These are phyloP conservation scores for Yueomyces sp. DNA, from an alignment of 805 yeast species.

Conservation along the genomic window DNA sequence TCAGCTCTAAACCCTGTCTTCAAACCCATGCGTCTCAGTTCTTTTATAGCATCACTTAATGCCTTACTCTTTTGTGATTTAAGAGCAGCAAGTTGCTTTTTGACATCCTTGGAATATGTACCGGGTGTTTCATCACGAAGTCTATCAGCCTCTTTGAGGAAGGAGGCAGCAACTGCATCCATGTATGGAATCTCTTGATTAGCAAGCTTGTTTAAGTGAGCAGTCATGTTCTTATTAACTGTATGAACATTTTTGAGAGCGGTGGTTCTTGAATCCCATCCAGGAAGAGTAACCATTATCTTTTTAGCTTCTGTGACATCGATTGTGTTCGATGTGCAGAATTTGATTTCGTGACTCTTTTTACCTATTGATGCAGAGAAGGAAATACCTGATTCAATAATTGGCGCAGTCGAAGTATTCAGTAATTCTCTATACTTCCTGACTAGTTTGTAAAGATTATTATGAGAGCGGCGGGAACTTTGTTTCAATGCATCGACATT, in stretches of 20 bases:
- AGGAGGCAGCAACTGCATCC: constrained; percentile 39
- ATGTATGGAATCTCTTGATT: constrained; percentile 34
- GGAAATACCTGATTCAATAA: constrained; percentile 51
- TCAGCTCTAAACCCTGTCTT: constrained; percentile 53
- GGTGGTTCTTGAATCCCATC: constrained; percentile 45
- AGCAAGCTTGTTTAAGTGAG: constrained; percentile 27
- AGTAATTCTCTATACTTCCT: constrained; percentile 65
- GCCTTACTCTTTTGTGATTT: constrained; percentile 71
- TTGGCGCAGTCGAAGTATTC: constrained; percentile 32
- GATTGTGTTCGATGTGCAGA: background rate
- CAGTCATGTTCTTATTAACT: constrained; percentile 43
- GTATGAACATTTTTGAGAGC: constrained; percentile 38
- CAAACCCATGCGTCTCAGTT: constrained; percentile 65
- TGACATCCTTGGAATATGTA: constrained; percentile 54
- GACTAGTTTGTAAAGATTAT: constrained; percentile 66
- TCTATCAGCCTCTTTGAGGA: constrained; percentile 43
- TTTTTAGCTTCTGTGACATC: constrained; percentile 6
- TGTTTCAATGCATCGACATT: constrained; percentile 88
- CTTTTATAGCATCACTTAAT: constrained; percentile 64
- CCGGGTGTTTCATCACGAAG: constrained; percentile 70
- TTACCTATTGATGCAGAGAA: constrained; percentile 1
- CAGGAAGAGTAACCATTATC: constrained; percentile 25
- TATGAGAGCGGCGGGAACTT: constrained; percentile 84
- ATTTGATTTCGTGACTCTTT: background rate
- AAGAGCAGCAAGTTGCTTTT: constrained; percentile 55